A percentile compares a stretch with the other conserved stretches of the same genome.
These are phyloP conservation scores for Solanum etuberosum DNA, from an alignment of 257 asterid species.

Conservation along the genomic window DNA sequence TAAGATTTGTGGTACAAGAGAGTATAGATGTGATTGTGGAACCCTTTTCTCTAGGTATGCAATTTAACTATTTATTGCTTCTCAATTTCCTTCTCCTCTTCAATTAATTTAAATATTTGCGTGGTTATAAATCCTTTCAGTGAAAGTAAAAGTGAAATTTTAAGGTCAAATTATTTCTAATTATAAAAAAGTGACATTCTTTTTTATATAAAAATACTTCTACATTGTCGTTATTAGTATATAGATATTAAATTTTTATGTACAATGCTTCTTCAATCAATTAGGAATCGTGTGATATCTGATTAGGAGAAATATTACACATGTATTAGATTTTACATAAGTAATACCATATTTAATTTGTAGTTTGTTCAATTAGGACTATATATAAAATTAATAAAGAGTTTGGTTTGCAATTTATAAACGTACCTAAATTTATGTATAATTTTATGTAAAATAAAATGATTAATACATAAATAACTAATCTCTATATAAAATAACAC, in stretches of 20 bases:
- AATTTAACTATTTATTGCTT: neutral
- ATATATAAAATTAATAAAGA: too few species aligned
- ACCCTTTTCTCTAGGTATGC: conserved; percentile 63
- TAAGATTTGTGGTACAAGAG: conserved; percentile 73
- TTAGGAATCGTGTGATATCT: neutral
- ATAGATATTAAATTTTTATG: neutral
- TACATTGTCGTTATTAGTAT: neutral
- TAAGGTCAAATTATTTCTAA: neutral
- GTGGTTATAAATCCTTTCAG: neutral
- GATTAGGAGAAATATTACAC: neutral
- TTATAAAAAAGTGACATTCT: neutral
- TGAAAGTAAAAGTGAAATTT: neutral
- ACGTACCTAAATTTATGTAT: too few species aligned
- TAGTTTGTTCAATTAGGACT: neutral
- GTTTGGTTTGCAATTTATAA: neutral
- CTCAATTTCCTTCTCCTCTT: neutral
- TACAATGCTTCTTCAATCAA: neutral
- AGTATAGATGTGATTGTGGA: conserved; percentile 68
- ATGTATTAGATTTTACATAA: neutral
- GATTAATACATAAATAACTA: too few species aligned
- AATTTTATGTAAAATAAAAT: neutral
- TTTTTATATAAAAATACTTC: neutral
- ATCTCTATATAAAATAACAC: neutral
- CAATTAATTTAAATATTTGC: neutral
- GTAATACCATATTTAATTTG: too few species aligned